Percentiles rank a stretch among this genome's conserved stretches.
Conservation (phyloP, 2,329 filamentous ascomycete species). For the Scorias spongiosa region DNA sequence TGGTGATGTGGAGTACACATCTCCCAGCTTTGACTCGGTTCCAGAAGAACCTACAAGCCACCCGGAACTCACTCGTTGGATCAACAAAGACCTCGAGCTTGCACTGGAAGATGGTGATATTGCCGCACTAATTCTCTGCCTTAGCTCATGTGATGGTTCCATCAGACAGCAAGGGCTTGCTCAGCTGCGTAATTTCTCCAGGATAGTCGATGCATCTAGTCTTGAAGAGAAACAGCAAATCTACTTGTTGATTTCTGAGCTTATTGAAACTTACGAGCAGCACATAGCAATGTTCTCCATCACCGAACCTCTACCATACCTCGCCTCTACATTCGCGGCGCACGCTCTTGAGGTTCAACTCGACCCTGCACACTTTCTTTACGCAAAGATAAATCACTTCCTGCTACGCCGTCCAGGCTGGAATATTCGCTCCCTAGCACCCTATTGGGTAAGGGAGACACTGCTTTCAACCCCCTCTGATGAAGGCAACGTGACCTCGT, state of each 20-base stretch:
- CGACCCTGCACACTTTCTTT: slow-evolving; percentile 68
- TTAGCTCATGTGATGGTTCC: slow-evolving; percentile 59
- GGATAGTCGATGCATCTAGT: slow-evolving; percentile 42
- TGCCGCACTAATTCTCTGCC: slow-evolving; percentile 53
- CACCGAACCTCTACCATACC: slow-evolving; percentile 52
- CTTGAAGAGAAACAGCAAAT: slow-evolving; percentile 64
- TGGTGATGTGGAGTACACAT: background rate
- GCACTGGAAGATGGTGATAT: slow-evolving; percentile 65
- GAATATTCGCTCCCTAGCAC: slow-evolving; percentile 42
- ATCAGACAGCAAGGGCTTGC: slow-evolving; percentile 65
- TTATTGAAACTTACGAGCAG: slow-evolving; percentile 51
- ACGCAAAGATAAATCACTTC: slow-evolving; percentile 73
- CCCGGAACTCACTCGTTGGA: slow-evolving; percentile 45
- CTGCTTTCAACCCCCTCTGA: slow-evolving; percentile 58
- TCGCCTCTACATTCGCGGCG: slow-evolving; percentile 61
- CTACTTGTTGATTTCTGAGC: slow-evolving; percentile 65
- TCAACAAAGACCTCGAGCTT: slow-evolving; percentile 60
- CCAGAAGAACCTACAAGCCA: slow-evolving; percentile 29
- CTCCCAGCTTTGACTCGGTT: background rate
- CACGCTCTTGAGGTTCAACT: slow-evolving; percentile 54
- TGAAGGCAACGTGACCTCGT: slow-evolving; percentile 39
- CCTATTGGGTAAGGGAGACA: slow-evolving; percentile 52
- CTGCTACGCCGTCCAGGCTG: slow-evolving; percentile 65
- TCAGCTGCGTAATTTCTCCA: slow-evolving; percentile 49
- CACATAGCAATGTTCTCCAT: slow-evolving; percentile 26